Percentiles rank a stretch among this genome's conserved stretches.
Evolutionary conservation across 192 early-diverging fungal genomes (phyloP).

Genomic region (Coemansia sp.): DNA sequence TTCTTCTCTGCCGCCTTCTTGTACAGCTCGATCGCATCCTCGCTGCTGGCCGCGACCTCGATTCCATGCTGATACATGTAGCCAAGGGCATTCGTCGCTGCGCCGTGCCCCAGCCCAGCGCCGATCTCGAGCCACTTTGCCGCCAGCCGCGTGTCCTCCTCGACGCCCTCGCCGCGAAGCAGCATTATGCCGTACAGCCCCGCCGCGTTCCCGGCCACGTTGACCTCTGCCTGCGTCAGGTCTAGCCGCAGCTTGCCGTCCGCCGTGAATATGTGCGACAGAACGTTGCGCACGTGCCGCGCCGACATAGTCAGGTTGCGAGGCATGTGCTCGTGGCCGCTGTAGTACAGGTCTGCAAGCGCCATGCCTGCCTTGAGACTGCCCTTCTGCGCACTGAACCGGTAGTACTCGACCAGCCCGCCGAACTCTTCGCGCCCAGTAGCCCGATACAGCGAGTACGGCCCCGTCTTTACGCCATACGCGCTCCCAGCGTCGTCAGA

Average conservation of each 20-base stretch:
- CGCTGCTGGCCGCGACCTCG: constrained; percentile 51
- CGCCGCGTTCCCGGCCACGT: constrained; percentile 65
- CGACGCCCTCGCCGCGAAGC: constrained; percentile 84
- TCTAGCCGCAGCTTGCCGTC: constrained; percentile 25
- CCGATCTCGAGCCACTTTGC: constrained; percentile 76
- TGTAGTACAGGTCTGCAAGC: constrained; percentile 80
- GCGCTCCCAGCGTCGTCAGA: constrained; percentile 77
- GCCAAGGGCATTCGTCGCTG: constrained; percentile 75
- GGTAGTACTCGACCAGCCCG: constrained; percentile 78
- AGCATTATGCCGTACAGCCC: constrained; percentile 85
- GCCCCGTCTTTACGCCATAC: constrained; percentile 79
- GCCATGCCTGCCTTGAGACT: constrained; percentile 54
- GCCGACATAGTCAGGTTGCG: constrained; percentile 26
- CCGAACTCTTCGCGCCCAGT: constrained; percentile 58
- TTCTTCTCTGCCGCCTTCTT: constrained; percentile 64
- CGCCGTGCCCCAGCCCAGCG: constrained; percentile 59
- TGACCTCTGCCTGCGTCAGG: constrained; percentile 21
- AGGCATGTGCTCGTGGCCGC: constrained; percentile 57
- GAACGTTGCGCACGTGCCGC: constrained; percentile 26
- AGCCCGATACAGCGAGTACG: constrained; percentile 21
- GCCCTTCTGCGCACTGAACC: constrained; percentile 56
- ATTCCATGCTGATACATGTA: constrained; percentile 74
- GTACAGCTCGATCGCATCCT: constrained; percentile 64
- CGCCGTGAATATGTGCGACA: constrained; percentile 14
- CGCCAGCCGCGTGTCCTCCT: constrained; percentile 60